Evolutionary conservation across 1,139 yeast genomes (phyloP), one percentile per base, ranked within the genome.

Genomic region (Magnusiomyces clavatus): DNA sequence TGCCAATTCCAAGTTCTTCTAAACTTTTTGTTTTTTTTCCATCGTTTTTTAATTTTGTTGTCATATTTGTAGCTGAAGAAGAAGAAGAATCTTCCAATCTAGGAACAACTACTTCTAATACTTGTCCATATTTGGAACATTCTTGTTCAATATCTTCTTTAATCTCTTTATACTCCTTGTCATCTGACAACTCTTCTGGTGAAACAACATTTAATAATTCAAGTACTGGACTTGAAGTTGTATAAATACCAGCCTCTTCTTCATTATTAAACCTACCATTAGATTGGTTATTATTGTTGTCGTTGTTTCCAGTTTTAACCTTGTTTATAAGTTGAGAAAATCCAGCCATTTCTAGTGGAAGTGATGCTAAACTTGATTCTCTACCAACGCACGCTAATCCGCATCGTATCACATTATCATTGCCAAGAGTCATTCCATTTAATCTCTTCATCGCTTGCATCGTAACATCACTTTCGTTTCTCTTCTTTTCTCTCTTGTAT

Each of bases 201-300:
- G 84, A 76, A 0, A 86, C 77, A 42, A 81, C 71, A 61, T 89
- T 89, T 47, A 86, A 67, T 12, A 89, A 66, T 57, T 83, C 81
- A 29, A 89, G 65, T 0, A 85, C 89, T 12, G 67, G 74, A 61
- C 87, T 54, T 2, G 57, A 46, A n/a, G n/a, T n/a, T n/a, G n/a
- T n/a, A n/a, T 54, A 44, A 48, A 41, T 17, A 48, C 46, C 37
- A 52, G 48, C 29, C 51, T 41, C 17, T 24, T 24, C 31, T 24
- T 24, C 31, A 24, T 24, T 24, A 24, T 24, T 24, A 24, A 24
- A 24, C 8, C 31, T 4, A n/a, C n/a, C n/a, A 14, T 48, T 38
- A 19, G 48, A 24, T n/a, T 46, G 17, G 48, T 39, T n/a, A n/a
- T n/a, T n/a, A n/a, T n/a, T n/a, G n/a, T n/a, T n/a, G n/a, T n/a